phyloP scores from a whole-genome alignment of 306 rosid genomes.

The Hippophae gyantsensis region DNA sequence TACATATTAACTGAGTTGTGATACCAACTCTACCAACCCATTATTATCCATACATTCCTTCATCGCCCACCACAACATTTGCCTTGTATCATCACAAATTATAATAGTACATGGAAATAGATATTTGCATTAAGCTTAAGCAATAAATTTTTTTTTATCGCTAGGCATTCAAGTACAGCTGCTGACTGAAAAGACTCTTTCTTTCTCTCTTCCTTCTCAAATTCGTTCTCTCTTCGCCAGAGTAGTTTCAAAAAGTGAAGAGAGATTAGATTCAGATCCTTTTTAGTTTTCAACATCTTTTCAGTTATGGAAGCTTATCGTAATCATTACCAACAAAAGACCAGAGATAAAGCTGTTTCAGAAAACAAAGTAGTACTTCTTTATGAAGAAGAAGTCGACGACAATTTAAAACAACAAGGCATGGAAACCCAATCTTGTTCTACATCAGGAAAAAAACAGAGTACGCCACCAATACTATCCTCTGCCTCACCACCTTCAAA shows the following conservation, averaged over 20 bases:
- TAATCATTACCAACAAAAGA: constrained; percentile 24
- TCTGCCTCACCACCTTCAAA: constrained; percentile 45
- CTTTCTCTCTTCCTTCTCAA: constrained; percentile 35
- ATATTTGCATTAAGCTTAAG: not conserved
- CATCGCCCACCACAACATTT: too few relatives aligned
- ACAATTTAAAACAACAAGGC: constrained; percentile 11
- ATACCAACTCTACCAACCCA: too few relatives aligned
- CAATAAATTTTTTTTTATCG: constrained; percentile 9
- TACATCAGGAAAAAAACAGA: constrained; percentile 12
- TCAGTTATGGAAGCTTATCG: constrained; percentile 41
- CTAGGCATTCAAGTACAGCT: constrained; percentile 34
- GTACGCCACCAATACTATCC: constrained; percentile 13
- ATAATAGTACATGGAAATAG: constrained; percentile 17
- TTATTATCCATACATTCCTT: too few relatives aligned
- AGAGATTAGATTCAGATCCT: constrained; percentile 22
- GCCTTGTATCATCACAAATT: not conserved
- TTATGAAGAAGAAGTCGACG: not conserved
- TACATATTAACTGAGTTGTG: too few relatives aligned
- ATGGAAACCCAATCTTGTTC: constrained; percentile 3
- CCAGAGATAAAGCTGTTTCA: constrained; percentile 21
- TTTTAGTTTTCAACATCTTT: constrained; percentile 22
- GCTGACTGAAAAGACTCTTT: constrained; percentile 27
- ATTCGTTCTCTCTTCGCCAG: constrained; percentile 12
- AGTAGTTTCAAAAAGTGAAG: not conserved
- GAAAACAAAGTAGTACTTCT: constrained; percentile 6